Evolutionary conservation across 495 filamentous ascomycete genomes (phyloP).

Genomic region (Gamarada debralockiae): DNA sequence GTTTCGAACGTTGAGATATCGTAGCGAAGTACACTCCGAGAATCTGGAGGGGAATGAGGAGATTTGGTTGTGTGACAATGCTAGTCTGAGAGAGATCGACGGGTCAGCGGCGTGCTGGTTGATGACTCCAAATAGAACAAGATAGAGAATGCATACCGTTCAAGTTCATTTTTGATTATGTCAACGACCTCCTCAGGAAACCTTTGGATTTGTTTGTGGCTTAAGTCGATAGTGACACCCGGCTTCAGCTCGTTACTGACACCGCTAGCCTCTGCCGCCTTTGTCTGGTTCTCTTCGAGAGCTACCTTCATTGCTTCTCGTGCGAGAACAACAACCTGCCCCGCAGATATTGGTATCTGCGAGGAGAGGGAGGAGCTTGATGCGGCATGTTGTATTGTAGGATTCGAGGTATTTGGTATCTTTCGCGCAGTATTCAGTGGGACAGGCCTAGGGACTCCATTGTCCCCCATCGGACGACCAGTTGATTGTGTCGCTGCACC

Average conservation of each 20-base stretch:
- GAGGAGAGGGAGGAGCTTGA: slow-evolving; percentile 24
- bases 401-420: slow-evolving; percentile 9
- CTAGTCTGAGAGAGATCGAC: slow-evolving; percentile 54
- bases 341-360: slow-evolving; percentile 34
- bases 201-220: slow-evolving; percentile 71
- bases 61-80: slow-evolving; percentile 84
- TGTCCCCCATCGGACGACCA: slow-evolving; percentile 18
- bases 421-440: slow-evolving; percentile 23
- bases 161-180: slow-evolving; percentile 88
- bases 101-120: not conserved
- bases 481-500: slow-evolving; percentile 25
- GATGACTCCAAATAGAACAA: slow-evolving; percentile 2
- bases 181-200: slow-evolving; percentile 89
- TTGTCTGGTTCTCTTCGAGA: slow-evolving; percentile 63
- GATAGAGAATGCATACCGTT: slow-evolving; percentile 56
- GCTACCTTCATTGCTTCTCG: slow-evolving; percentile 63
- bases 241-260: slow-evolving; percentile 71
- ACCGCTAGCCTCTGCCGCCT: slow-evolving; percentile 62
- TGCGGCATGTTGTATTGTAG: slow-evolving; percentile 18
- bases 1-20: slow-evolving; percentile 90
- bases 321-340: slow-evolving; percentile 53
- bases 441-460: slow-evolving; percentile 13
- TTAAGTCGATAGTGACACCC: slow-evolving; percentile 81
- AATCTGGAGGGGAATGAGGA: slow-evolving; percentile 75
- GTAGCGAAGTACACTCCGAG: slow-evolving; percentile 79